Evolutionary conservation across 2,329 filamentous ascomycete genomes (phyloP), one percentile per base, ranked within the genome.

Genomic region (Lecanicillium sp.): DNA sequence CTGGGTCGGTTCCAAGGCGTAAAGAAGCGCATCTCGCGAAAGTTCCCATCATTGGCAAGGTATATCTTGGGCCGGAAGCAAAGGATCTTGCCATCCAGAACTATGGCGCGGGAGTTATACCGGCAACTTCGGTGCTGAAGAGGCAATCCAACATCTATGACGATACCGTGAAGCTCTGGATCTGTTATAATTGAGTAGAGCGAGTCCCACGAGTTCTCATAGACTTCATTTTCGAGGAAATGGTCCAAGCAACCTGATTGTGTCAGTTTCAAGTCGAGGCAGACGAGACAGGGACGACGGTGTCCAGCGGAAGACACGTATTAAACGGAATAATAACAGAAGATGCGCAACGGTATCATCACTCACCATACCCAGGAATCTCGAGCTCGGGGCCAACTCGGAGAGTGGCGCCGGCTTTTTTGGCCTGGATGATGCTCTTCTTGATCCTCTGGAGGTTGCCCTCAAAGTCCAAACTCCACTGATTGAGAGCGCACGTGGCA

Each of bases 381-480:
- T 69, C 65, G 10, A 68, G 61, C 60, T 71, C 79, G 2, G 74
- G 79, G 3, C 79, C 78, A 2, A 77, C 73, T 44, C 83, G 72
- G n/a, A 86, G 63, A 9, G 71, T 76, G n/a, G 83, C 82, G 21
- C 80, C 78, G 3, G 71, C 70, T 39, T 67, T 68, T 62, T 86
- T 86, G 15, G 83, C 81, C 21, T 66, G 55, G 29, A 65, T 69
- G 55, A 86, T 81, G 48, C 77, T 81, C 60, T 84, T 71, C 15
- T 82, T 72, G 53, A 87, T 86, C 15, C 84, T 71, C 41, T 74
- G 70, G 2, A 71, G 63, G 58, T 87, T 87, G 30, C 81, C 82
- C 52, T 77, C 70, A 55, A 78, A 84, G 58, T 84, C 81, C 7
- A 85, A 77, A 61, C 8, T 66, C 59, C 35, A 64, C 66, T 10